Percentiles rank a stretch among this genome's conserved stretches.
phyloP scores from a whole-genome alignment of 192 early-diverging fungal species.

The Linderina pennispora region DNA sequence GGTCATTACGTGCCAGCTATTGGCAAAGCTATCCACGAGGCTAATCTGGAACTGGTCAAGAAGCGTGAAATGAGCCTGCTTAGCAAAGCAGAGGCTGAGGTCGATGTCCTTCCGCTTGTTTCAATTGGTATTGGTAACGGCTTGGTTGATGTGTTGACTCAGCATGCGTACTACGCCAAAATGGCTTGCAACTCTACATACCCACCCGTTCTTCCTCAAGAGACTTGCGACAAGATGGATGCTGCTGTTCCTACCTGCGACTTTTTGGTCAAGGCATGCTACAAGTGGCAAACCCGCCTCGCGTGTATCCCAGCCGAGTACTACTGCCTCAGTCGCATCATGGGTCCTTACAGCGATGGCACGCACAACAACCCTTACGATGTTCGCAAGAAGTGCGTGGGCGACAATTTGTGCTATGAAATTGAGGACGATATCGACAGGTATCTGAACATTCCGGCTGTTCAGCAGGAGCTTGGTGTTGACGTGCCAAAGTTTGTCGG shows the following conservation, averaged over 20 bases:
- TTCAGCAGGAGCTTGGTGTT: slow-evolving; percentile 65
- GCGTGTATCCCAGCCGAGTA: slow-evolving; percentile 68
- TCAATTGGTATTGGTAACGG: slow-evolving; percentile 86
- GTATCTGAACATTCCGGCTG: slow-evolving; percentile 63
- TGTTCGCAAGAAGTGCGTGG: slow-evolving; percentile 75
- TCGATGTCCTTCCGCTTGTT: slow-evolving; percentile 53
- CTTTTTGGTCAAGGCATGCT: slow-evolving; percentile 63
- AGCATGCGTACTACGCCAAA: slow-evolving; percentile 72
- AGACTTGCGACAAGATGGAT: slow-evolving; percentile 61
- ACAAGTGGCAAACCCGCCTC: slow-evolving; percentile 57
- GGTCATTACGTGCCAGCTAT: slow-evolving; percentile 94
- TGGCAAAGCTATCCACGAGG: slow-evolving; percentile 60
- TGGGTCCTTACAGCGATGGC: slow-evolving; percentile 70
- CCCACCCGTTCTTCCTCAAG: slow-evolving; percentile 60
- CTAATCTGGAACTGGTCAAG: slow-evolving; percentile 50
- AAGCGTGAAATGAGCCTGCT: slow-evolving; percentile 1
- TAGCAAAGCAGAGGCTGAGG: neutral
- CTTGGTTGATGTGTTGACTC: slow-evolving; percentile 71
- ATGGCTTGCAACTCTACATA: slow-evolving; percentile 63
- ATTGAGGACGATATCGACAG: slow-evolving; percentile 65
- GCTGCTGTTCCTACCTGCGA: slow-evolving; percentile 59
- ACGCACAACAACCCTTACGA: slow-evolving; percentile 91
- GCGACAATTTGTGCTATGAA: slow-evolving; percentile 69
- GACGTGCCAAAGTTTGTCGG: slow-evolving; percentile 53
- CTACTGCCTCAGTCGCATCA: slow-evolving; percentile 70